Evolutionary conservation across 768 basidiomycete genomes (phyloP), one percentile per base, ranked within the genome.

Genomic region (Serendipita sp.): DNA sequence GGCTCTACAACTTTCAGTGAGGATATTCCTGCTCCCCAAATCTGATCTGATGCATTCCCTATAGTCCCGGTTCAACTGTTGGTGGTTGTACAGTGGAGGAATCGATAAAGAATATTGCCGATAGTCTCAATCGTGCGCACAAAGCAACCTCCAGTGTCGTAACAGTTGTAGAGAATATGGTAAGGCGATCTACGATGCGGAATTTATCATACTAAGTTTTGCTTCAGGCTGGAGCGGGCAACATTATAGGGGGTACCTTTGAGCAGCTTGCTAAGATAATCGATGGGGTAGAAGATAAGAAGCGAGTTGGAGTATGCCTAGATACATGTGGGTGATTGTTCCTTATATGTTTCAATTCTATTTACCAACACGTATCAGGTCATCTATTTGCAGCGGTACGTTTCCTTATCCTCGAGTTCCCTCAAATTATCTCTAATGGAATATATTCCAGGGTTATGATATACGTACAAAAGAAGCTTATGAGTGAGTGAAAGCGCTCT

Each of bases 121-220:
- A 82, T 44, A 83, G 81, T 62, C 78, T 94, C 66, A 91, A 93
- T 66, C 76, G 78, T 15, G 89, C 86, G 0, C 90, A 92, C 69
- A 75, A 73, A 55, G 78, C 76, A 66, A 90, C 87, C 0, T 71
- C 74, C 8, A 73, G 68, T 4, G 81, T 91, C 5, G 78, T 81
- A 1, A 79, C 77, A 8, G 85, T 93, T 4, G 74, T 94, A 3
- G 91, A 93, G 72, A 91, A 88, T 69, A 94, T 93, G 91, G 91
- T 80, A 58, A 45, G 72, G 68, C 34, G 11, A 16, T 46, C 45
- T 62, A 18, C 31, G 13, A 3, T 15, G 29, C 2, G 31, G 46
- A 8, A 45, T 33, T 37, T 5, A 37, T 34, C 23, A 2, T 2
- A 40, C 53, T 16, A 13, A 23, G 23, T 23, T 23, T 23, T 50